Percentiles rank a stretch among this genome's conserved stretches.
Evolutionary conservation across 176 grass and related monocot genomes (phyloP).

Genomic region (Carex cristatella): DNA sequence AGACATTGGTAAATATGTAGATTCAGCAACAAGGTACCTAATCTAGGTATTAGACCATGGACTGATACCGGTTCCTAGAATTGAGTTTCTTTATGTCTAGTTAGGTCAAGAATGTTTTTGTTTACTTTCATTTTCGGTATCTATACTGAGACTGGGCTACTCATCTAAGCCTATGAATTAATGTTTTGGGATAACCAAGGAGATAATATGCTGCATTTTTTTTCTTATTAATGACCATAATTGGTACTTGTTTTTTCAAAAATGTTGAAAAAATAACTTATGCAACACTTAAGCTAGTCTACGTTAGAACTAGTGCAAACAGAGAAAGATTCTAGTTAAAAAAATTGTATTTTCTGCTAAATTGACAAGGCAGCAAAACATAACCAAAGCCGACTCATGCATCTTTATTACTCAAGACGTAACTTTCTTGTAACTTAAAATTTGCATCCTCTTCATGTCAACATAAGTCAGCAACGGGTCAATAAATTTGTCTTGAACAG

Average conservation of each 20-base stretch:
- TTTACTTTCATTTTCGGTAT: background rate
- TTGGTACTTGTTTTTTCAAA: background rate
- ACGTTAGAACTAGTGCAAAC: background rate
- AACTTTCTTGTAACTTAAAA: background rate
- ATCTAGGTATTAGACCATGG: background rate
- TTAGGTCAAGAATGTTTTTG: background rate
- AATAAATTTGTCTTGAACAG: background rate
- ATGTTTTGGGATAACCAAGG: background rate
- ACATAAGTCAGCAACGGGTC: background rate
- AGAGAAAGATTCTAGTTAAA: background rate
- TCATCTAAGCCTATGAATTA: background rate
- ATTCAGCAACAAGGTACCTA: conserved; percentile 47
- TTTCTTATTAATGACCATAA: background rate
- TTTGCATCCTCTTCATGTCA: background rate
- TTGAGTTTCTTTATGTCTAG: background rate
- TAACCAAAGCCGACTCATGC: background rate
- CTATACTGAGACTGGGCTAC: background rate
- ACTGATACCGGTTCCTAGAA: background rate
- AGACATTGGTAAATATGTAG: conserved; percentile 12
- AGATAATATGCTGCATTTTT: background rate
- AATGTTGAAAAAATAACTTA: background rate
- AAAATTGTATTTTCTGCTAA: background rate
- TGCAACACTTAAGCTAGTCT: background rate
- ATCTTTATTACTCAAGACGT: background rate
- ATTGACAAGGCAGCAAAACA: background rate